Percentiles rank a stretch among this genome's conserved stretches.
These are phyloP conservation scores for Coccomyxa subellipsoidea DNA, from an alignment of 163 green algal species.

Conservation along the genomic window DNA sequence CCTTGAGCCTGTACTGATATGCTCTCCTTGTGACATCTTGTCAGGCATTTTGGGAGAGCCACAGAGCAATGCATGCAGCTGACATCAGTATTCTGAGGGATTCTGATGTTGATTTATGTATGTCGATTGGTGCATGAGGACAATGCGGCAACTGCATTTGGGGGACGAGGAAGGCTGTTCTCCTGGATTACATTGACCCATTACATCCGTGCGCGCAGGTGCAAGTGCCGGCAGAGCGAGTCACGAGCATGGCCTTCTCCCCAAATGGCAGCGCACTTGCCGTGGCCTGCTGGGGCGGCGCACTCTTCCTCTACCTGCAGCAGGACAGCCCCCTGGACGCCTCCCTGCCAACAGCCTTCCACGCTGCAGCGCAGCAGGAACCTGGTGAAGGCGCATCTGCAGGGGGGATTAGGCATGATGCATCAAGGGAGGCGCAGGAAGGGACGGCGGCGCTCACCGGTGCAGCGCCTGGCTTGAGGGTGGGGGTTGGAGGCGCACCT, in stretches of 20 bases:
- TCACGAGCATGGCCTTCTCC: slow-evolving; percentile 8
- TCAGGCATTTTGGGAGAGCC: background rate
- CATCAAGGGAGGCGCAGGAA: background rate
- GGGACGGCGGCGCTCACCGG: too few species aligned
- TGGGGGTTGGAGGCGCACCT: too few species aligned
- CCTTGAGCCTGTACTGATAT: background rate
- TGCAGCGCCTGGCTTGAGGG: background rate
- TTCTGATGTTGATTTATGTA: background rate
- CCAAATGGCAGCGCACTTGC: background rate
- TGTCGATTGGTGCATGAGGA: background rate
- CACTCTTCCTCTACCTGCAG: slow-evolving; percentile 4
- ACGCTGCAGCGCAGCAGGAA: background rate
- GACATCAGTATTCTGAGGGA: background rate
- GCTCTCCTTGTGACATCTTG: background rate
- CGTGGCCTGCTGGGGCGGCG: background rate
- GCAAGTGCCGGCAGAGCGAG: slow-evolving; percentile 10
- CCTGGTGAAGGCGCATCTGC: background rate
- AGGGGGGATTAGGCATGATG: background rate
- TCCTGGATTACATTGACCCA: too few species aligned
- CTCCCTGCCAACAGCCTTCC: background rate
- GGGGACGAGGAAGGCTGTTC: too few species aligned
- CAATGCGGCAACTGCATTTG: too few species aligned
- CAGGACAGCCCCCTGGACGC: background rate
- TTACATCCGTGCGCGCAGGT: background rate
- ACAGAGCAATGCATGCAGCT: background rate